These are phyloP conservation scores for Cyclotella atomus DNA, from an alignment of 108 stramenopile species.

Conservation along the genomic window DNA sequence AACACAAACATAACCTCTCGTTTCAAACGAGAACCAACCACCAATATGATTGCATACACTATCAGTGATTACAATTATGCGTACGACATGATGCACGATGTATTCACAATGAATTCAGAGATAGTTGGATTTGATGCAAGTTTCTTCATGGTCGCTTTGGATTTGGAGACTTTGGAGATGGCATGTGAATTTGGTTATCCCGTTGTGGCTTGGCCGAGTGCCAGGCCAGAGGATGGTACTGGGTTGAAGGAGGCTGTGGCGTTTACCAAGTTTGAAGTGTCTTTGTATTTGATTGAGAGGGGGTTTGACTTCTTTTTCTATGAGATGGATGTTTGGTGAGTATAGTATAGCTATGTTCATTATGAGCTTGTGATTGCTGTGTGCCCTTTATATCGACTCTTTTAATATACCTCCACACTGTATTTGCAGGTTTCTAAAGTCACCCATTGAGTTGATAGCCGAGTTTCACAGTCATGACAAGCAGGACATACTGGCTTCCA, in stretches of 20 bases:
- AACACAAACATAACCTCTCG: background rate
- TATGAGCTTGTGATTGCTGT: background rate
- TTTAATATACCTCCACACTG: background rate
- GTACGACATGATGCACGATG: conserved; percentile 51
- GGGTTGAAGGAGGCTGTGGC: conserved; percentile 27
- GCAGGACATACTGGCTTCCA: conserved; percentile 32
- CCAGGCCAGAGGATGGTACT: background rate
- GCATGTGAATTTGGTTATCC: conserved; percentile 50
- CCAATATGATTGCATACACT: conserved; percentile 50
- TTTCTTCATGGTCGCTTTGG: conserved; percentile 48
- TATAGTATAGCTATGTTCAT: background rate
- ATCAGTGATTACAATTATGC: conserved; percentile 52
- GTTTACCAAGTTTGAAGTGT: conserved; percentile 42
- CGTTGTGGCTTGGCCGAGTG: conserved; percentile 21
- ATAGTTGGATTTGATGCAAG: conserved; percentile 32
- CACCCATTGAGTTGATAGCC: conserved; percentile 14
- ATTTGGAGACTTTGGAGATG: conserved; percentile 25
- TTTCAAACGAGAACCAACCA: background rate
- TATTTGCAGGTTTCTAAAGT: conserved; percentile 30
- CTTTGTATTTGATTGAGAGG: conserved; percentile 22
- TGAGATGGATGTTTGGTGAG: conserved; percentile 54
- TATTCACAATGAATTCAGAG: conserved; percentile 47
- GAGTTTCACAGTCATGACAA: conserved; percentile 12
- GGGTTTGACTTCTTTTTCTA: conserved; percentile 41
- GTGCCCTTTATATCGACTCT: background rate